Evolutionary conservation across 768 basidiomycete genomes (phyloP).

Genomic region (Lactarius akahatsu): DNA sequence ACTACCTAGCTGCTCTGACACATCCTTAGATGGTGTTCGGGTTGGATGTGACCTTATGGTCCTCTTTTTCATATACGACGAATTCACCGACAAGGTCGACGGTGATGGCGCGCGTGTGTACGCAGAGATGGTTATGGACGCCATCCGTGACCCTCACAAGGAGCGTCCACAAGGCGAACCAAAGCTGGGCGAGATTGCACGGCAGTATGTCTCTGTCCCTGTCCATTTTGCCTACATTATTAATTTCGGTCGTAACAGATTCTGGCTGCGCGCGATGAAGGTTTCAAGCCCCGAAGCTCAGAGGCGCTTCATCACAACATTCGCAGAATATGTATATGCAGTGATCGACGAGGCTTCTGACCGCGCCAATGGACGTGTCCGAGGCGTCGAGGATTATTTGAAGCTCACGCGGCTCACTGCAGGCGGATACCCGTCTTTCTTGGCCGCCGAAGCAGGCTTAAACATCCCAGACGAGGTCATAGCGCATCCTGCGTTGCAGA

Average conservation of each 20-base stretch:
- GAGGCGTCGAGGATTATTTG: conserved; percentile 43
- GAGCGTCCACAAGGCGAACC: conserved; percentile 38
- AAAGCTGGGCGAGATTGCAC: conserved; percentile 41
- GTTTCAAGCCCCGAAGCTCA: conserved; percentile 34
- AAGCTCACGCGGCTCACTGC: conserved; percentile 41
- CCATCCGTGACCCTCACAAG: conserved; percentile 39
- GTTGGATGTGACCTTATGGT: conserved; percentile 53
- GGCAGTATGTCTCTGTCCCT: conserved; percentile 37
- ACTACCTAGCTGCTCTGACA: not conserved
- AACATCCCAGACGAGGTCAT: conserved; percentile 45
- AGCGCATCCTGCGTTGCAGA: conserved; percentile 38
- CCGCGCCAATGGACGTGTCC: conserved; percentile 35
- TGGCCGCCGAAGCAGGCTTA: conserved; percentile 37
- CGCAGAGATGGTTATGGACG: conserved; percentile 41
- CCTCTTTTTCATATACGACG: conserved; percentile 50
- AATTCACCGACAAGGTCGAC: conserved; percentile 45
- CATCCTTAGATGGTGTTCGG: conserved; percentile 28
- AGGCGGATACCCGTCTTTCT: conserved; percentile 42
- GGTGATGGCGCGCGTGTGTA: conserved; percentile 34
- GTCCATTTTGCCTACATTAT: not conserved
- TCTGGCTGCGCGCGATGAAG: not conserved
- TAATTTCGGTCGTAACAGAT: not conserved
- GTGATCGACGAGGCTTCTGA: conserved; percentile 46
- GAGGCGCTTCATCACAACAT: conserved; percentile 39
- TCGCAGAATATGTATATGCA: conserved; percentile 39